Conservation (phyloP, 2,329 filamentous ascomycete species). For the Trichoderma harzianum region DNA sequence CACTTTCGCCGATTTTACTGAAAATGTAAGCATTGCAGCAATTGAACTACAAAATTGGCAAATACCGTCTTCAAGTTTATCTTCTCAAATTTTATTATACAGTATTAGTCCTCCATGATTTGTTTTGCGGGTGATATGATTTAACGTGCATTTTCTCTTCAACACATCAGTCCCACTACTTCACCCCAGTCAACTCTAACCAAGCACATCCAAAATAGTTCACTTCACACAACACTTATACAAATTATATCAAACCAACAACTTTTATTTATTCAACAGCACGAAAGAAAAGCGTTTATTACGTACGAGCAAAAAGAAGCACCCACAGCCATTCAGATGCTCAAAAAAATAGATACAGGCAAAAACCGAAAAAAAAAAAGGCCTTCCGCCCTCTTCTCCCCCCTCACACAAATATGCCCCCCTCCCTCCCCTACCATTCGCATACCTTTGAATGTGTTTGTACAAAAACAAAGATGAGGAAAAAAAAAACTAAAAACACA, state of each 20-base stretch:
- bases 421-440: background rate
- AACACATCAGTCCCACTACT: background rate
- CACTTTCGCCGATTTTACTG: too few relatives aligned
- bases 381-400: background rate
- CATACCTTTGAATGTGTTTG: background rate
- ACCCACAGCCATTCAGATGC: background rate
- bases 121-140: background rate
- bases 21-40: background rate
- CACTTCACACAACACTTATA: background rate
- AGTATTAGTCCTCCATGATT: accelerated
- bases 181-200: too few relatives aligned
- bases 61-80: background rate
- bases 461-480: background rate
- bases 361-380: background rate
- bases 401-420: background rate
- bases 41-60: background rate
- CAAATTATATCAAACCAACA: background rate
- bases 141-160: background rate
- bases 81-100: background rate
- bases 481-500: background rate
- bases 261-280: background rate
- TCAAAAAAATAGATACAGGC: background rate
- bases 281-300: conserved; percentile 5
- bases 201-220: background rate
- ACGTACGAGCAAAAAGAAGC: background rate